These are phyloP conservation scores for Primulina tabacum DNA, from an alignment of 257 asterid species.

Conservation along the genomic window DNA sequence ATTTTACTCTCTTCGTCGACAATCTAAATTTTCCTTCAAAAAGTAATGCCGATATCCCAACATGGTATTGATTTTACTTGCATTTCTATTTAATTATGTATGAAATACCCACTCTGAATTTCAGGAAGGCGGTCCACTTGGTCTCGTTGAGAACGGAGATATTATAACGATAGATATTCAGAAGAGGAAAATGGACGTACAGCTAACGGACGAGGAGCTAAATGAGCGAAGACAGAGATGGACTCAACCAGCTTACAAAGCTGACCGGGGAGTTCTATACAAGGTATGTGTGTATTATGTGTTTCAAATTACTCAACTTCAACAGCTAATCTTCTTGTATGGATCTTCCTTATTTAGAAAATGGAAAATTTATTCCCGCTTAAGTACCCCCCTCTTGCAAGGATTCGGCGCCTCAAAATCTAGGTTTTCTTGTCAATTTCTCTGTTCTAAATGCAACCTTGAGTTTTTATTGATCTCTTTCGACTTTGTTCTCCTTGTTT, in stretches of 20 bases:
- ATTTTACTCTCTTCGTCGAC: not conserved
- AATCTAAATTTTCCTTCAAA: not conserved
- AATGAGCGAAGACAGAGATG: constrained; percentile 72
- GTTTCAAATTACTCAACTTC: not conserved
- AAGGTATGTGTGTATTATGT: constrained; percentile 44
- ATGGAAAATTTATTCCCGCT: no score
- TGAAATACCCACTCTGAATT: constrained; percentile 17
- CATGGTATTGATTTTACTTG: not conserved
- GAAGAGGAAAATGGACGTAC: constrained; percentile 68
- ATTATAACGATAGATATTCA: constrained; percentile 63
- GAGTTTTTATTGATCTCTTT: not conserved
- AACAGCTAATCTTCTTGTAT: no score
- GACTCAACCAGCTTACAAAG: constrained; percentile 70
- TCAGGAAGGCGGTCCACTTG: constrained; percentile 98
- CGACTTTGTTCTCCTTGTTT: not conserved
- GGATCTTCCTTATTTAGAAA: no score
- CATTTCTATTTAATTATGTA: not conserved
- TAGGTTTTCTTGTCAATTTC: no score
- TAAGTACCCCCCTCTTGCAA: no score
- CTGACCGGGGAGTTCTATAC: constrained; percentile 79
- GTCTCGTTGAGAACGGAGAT: constrained; percentile 77
- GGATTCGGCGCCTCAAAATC: no score
- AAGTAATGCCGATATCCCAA: not conserved
- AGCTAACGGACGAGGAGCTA: constrained; percentile 59
- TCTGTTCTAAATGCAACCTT: not conserved